phyloP scores from a whole-genome alignment of 352 stramenopile genomes.

The Sclerospora graminicola region DNA sequence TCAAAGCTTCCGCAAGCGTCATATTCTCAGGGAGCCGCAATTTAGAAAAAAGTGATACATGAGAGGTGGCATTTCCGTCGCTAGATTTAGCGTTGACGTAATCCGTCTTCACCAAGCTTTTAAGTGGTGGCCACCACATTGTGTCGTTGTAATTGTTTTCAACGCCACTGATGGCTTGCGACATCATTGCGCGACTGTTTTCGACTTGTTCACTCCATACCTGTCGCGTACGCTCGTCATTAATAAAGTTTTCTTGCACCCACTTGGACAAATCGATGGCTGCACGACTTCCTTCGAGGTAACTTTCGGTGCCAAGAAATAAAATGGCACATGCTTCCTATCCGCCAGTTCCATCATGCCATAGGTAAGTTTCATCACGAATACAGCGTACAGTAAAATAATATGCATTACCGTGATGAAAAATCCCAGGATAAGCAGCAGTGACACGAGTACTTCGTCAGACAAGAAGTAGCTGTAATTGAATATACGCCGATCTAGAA shows the following conservation, averaged over 20 bases:
- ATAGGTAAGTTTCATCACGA: not conserved
- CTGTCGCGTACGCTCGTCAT: slow-evolving; percentile 72
- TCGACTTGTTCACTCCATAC: slow-evolving; percentile 79
- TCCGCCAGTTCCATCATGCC: not conserved
- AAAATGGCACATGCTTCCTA: slow-evolving; percentile 72
- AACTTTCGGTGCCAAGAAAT: slow-evolving; percentile 77
- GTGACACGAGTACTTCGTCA: slow-evolving; percentile 78
- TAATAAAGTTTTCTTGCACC: slow-evolving; percentile 83
- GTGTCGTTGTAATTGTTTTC: slow-evolving; percentile 85
- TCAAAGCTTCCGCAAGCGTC: slow-evolving; percentile 63
- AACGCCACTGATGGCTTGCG: slow-evolving; percentile 59
- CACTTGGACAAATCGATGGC: slow-evolving; percentile 61
- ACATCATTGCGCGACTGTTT: slow-evolving; percentile 75
- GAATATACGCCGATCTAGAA: slow-evolving; percentile 79
- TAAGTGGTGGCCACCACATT: slow-evolving; percentile 83
- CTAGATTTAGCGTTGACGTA: slow-evolving; percentile 60
- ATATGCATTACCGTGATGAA: slow-evolving; percentile 78
- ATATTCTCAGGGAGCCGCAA: slow-evolving; percentile 71
- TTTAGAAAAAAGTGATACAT: slow-evolving; percentile 35
- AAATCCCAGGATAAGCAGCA: slow-evolving; percentile 68
- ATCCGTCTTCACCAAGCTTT: slow-evolving; percentile 74
- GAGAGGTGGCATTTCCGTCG: slow-evolving; percentile 41
- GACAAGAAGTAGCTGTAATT: slow-evolving; percentile 86
- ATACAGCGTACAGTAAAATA: not conserved
- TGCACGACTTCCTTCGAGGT: slow-evolving; percentile 77